Evolutionary conservation across 108 stramenopile species (phyloP).

Genomic region (Nitzschia sp.): DNA sequence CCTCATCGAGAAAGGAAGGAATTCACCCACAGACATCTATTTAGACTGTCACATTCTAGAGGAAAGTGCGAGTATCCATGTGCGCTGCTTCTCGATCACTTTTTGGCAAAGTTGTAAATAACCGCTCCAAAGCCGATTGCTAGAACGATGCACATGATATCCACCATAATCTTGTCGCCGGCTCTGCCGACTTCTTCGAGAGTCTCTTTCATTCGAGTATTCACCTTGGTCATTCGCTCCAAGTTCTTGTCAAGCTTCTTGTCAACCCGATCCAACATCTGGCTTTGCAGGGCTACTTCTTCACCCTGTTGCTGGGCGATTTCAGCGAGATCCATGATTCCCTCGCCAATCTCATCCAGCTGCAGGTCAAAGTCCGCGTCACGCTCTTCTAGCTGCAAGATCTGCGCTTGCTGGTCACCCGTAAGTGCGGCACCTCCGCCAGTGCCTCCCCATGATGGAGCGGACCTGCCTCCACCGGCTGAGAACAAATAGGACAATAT

Average conservation of each 20-base stretch:
- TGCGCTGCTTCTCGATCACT: too few species aligned
- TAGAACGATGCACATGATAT: conserved; percentile 94
- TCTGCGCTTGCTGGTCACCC: conserved; percentile 68
- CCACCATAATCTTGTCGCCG: conserved; percentile 91
- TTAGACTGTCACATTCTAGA: too few species aligned
- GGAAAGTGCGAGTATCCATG: too few species aligned
- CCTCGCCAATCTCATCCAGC: conserved; percentile 88
- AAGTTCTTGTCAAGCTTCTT: conserved; percentile 72
- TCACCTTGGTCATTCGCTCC: conserved; percentile 81
- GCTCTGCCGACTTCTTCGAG: conserved; percentile 84
- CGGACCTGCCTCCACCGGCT: conserved; percentile 12
- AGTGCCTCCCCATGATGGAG: conserved; percentile 39
- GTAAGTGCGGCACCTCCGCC: conserved; percentile 59
- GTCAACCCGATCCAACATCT: conserved; percentile 78
- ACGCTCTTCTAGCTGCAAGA: conserved; percentile 77
- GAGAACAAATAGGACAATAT: too few species aligned
- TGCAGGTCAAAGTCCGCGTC: conserved; percentile 87
- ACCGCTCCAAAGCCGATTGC: conserved; percentile 77
- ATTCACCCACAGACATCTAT: too few species aligned
- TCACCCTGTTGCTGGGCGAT: conserved; percentile 79
- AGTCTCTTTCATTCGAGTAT: conserved; percentile 89
- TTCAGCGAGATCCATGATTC: conserved; percentile 84
- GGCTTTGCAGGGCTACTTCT: conserved; percentile 79
- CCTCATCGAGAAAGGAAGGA: too few species aligned
- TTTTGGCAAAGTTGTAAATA: conserved; percentile 55